A percentile compares a stretch with the other conserved stretches of the same genome.
These are phyloP conservation scores for Zymoseptoria tritici DNA, from an alignment of 2,329 filamentous ascomycete species.

Conservation along the genomic window DNA sequence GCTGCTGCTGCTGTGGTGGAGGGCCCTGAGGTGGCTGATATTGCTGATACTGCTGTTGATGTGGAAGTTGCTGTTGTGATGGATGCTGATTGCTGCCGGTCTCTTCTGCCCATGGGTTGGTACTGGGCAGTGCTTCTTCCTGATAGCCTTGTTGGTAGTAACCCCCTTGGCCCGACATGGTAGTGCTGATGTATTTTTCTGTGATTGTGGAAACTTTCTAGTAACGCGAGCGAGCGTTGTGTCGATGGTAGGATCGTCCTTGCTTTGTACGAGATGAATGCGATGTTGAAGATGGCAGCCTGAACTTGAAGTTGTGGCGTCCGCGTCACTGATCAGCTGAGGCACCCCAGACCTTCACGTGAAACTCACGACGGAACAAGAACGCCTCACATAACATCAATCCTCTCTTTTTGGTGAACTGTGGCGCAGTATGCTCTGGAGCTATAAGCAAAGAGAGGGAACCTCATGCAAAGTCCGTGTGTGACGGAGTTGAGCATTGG, in stretches of 20 bases:
- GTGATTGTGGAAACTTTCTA: neutral
- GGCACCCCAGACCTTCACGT: neutral
- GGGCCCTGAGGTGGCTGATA: neutral
- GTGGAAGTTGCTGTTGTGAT: constrained; percentile 5
- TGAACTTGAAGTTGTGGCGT: neutral
- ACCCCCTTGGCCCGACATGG: constrained; percentile 13
- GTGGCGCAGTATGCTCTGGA: neutral
- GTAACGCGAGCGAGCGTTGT: no score
- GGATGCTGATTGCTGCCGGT: constrained; percentile 4
- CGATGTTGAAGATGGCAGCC: neutral
- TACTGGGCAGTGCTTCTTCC: constrained; percentile 7
- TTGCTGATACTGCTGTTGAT: constrained; percentile 6
- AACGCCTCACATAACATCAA: neutral
- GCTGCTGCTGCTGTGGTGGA: neutral
- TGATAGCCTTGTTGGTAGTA: constrained; percentile 1
- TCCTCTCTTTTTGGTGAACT: neutral
- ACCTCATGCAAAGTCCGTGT: neutral
- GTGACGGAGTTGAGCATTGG: neutral
- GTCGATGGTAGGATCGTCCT: neutral
- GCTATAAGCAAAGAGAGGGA: neutral
- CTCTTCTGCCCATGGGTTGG: constrained; percentile 17
- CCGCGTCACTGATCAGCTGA: neutral
- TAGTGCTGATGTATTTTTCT: neutral
- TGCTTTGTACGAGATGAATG: neutral
- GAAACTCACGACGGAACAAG: neutral